Conservation (phyloP, 2,329 filamentous ascomycete genomes). For the Sporothrix inflata region DNA sequence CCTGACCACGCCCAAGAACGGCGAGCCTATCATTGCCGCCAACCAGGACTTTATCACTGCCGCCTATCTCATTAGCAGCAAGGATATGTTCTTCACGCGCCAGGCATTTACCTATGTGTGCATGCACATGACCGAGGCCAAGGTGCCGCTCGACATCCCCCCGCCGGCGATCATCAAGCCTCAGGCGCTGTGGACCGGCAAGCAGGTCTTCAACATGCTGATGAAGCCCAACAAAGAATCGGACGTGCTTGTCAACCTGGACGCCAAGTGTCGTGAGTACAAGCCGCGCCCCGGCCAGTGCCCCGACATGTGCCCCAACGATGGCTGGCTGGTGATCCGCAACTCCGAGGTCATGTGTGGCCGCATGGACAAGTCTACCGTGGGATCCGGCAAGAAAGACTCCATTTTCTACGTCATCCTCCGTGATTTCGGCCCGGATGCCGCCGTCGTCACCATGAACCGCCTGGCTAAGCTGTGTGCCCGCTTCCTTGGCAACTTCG, state of each 20-base stretch:
- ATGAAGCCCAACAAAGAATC: conserved; percentile 82
- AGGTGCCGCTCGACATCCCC: conserved; percentile 78
- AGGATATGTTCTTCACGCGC: conserved; percentile 90
- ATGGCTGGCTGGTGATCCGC: conserved; percentile 88
- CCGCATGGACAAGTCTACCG: conserved; percentile 95
- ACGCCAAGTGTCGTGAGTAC: conserved; percentile 88
- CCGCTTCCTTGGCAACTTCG: conserved; percentile 82
- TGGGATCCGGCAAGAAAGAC: conserved; percentile 97
- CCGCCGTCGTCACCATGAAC: conserved; percentile 91
- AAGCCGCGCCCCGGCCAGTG: conserved; percentile 59
- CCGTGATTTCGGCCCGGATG: conserved; percentile 88
- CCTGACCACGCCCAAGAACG: conserved; percentile 92
- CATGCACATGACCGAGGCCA: conserved; percentile 81
- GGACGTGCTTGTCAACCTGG: conserved; percentile 83
- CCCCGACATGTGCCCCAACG: conserved; percentile 79
- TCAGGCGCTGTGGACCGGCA: conserved; percentile 87
- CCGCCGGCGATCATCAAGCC: conserved; percentile 86
- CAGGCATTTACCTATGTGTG: conserved; percentile 87
- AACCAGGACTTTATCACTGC: conserved; percentile 99
- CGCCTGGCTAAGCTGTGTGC: conserved; percentile 88
- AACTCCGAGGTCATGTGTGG: conserved; percentile 99
- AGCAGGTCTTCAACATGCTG: conserved; percentile 88
- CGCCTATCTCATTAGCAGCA: conserved; percentile 86
- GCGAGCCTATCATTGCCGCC: conserved; percentile 96
- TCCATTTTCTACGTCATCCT: conserved; percentile 97